These are phyloP conservation scores for Blakeslea trispora DNA, from an alignment of 371 early-diverging fungal genomes.

Conservation along the genomic window DNA sequence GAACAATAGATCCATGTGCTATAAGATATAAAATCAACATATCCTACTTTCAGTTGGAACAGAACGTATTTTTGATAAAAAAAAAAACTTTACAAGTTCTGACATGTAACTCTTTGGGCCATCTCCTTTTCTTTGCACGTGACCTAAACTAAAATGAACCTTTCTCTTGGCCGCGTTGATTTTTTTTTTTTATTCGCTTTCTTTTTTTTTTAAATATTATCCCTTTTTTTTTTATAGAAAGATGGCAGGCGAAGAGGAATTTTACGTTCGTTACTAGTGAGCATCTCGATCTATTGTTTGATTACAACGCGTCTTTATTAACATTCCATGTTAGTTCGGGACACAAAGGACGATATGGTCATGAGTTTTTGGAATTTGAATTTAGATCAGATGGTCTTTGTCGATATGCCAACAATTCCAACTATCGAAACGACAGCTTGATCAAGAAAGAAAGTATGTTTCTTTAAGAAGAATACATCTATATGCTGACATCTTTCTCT, in stretches of 20 bases:
- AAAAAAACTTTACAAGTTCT: no score
- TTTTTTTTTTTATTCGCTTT: constrained; percentile 3
- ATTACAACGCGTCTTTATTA: constrained; percentile 1
- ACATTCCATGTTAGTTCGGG: constrained; percentile 66
- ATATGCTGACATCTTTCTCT: background rate
- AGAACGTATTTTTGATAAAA: no score
- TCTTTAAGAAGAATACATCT: background rate
- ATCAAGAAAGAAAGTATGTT: constrained; percentile 89
- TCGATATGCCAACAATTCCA: constrained; percentile 97
- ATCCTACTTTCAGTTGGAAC: no score
- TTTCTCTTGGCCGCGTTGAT: background rate
- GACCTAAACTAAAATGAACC: no score
- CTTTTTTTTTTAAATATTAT: background rate
- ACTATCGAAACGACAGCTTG: constrained; percentile 95
- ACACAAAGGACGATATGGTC: constrained; percentile 93
- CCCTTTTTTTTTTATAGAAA: no score
- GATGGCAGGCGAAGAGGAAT: constrained; percentile 62
- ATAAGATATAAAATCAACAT: no score
- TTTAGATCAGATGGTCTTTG: constrained; percentile 87
- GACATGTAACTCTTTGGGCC: no score
- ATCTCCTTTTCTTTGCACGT: no score
- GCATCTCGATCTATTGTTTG: background rate
- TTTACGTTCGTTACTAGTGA: constrained; percentile 89
- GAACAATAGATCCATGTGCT: no score
- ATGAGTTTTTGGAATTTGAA: constrained; percentile 98